Percentiles rank a stretch among this genome's conserved stretches.
Evolutionary conservation across 306 rosid genomes (phyloP).

Genomic region (Lablab purpureus): DNA sequence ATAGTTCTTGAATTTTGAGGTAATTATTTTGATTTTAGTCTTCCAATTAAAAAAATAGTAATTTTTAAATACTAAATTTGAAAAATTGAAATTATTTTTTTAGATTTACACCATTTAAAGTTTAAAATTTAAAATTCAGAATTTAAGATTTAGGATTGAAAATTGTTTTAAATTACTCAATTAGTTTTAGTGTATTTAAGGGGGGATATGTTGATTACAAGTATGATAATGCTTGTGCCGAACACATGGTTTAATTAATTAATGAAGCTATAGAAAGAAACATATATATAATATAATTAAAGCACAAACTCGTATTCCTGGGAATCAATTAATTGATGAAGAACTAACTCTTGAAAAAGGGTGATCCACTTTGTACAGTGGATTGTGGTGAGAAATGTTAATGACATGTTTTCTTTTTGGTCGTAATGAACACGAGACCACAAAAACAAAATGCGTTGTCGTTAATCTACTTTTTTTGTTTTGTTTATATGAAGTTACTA

Average conservation of each 20-base stretch:
- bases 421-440: slow-evolving; percentile 28
- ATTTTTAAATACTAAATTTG: too few relatives aligned
- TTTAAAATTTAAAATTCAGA: too few relatives aligned
- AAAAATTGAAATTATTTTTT: too few relatives aligned
- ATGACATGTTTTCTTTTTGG: not conserved
- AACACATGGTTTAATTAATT: not conserved
- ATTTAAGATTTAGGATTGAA: too few relatives aligned
- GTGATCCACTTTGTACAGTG: slow-evolving; percentile 20
- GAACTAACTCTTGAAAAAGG: not conserved
- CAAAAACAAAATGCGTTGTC: slow-evolving; percentile 41
- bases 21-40: too few relatives aligned
- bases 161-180: too few relatives aligned
- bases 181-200: not conserved
- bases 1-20: too few relatives aligned
- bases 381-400: slow-evolving; percentile 39
- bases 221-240: not conserved
- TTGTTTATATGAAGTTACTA: slow-evolving; percentile 25
- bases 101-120: too few relatives aligned
- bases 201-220: not conserved
- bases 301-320: slow-evolving; percentile 1
- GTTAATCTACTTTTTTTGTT: slow-evolving; percentile 17
- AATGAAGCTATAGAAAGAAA: not conserved
- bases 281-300: not conserved
- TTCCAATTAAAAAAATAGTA: too few relatives aligned
- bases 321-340: not conserved